These are phyloP conservation scores for Acacia pycnantha DNA, from an alignment of 331 rosid species.

Conservation along the genomic window DNA sequence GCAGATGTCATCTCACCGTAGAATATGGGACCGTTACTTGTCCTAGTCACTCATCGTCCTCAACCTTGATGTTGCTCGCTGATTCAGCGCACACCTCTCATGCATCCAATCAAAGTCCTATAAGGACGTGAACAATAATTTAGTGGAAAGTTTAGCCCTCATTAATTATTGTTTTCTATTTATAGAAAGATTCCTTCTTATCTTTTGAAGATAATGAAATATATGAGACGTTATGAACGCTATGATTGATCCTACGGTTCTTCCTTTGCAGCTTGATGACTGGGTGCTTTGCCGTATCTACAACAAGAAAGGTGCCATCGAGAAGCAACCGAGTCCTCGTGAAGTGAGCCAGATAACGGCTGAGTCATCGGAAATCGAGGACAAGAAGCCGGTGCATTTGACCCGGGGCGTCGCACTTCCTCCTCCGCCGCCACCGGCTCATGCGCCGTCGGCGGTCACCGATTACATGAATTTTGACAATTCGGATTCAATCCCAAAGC, in stretches of 20 bases:
- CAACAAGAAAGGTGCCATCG: constrained; percentile 72
- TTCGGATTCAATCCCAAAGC: constrained; percentile 82
- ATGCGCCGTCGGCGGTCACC: constrained; percentile 16
- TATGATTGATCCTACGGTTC: constrained; percentile 30
- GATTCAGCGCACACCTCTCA: background rate
- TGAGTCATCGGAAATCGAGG: constrained; percentile 43
- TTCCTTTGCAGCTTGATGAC: constrained; percentile 79
- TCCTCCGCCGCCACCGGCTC: constrained; percentile 24
- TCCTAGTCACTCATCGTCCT: background rate
- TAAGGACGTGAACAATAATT: background rate
- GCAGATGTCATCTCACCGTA: background rate
- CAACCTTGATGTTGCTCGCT: background rate
- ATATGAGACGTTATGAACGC: background rate
- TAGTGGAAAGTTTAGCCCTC: background rate
- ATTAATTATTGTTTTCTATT: constrained; percentile 15
- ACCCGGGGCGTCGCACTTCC: constrained; percentile 2
- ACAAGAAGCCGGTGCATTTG: constrained; percentile 59
- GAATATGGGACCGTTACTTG: background rate
- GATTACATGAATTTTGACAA: constrained; percentile 64
- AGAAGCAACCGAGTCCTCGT: constrained; percentile 39
- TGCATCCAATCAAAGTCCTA: background rate
- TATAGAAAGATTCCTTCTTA: constrained; percentile 38
- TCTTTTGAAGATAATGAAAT: constrained; percentile 1
- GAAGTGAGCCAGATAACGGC: background rate
- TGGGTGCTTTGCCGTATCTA: constrained; percentile 93